Conservation (phyloP, 345 rosid genomes). For the Conringia planisiliqua region DNA sequence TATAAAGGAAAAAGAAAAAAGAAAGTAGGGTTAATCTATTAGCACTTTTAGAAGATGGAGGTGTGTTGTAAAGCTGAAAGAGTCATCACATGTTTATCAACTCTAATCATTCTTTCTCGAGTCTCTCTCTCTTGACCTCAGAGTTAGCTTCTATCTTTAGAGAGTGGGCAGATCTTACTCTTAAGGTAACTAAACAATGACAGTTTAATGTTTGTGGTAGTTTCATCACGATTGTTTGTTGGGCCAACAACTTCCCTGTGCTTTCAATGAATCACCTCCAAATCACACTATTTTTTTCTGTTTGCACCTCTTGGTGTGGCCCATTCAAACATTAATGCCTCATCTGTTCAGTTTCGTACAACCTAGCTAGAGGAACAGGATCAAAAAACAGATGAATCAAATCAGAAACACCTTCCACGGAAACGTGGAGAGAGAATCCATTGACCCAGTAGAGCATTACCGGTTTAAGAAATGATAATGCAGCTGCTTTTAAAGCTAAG, state of each 20-base stretch:
- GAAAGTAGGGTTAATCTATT: slow-evolving; percentile 29
- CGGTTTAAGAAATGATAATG: too few species aligned
- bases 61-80: slow-evolving; percentile 38
- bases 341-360: slow-evolving; percentile 1
- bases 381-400: background rate
- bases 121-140: background rate
- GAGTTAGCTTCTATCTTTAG: background rate
- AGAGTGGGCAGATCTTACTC: background rate
- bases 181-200: background rate
- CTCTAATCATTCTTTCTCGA: slow-evolving; percentile 1
- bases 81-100: slow-evolving; percentile 44
- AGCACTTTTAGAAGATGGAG: slow-evolving; percentile 36
- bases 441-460: too few species aligned
- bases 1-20: slow-evolving; percentile 39
- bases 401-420: background rate
- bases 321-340: slow-evolving; percentile 18
- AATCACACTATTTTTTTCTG: background rate
- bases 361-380: background rate
- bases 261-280: slow-evolving; percentile 32
- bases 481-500: too few species aligned
- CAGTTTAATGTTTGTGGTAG: slow-evolving; percentile 1
- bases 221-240: slow-evolving; percentile 22
- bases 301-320: background rate
- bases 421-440: too few species aligned
- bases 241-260: slow-evolving; percentile 29